Conservation (phyloP, 305 asterid genomes). For the Plantago rigida region DNA sequence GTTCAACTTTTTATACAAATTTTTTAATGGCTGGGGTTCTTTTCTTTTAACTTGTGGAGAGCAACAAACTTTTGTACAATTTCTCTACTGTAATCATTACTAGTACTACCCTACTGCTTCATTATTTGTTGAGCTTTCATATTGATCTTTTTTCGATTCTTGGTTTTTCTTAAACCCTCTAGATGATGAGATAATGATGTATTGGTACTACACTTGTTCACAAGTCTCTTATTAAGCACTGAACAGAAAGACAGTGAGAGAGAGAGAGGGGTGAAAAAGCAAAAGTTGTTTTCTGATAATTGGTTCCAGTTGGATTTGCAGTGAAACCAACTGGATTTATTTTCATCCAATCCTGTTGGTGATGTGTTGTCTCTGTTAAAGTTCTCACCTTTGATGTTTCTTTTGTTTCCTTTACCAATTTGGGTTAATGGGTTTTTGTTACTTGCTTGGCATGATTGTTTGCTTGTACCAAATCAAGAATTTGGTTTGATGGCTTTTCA, state of each 20-base stretch:
- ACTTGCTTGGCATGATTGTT: conserved; percentile 37
- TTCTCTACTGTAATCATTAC: conserved; percentile 13
- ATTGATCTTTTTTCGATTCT: conserved; percentile 16
- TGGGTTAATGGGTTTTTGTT: conserved; percentile 21
- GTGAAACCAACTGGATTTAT: conserved; percentile 27
- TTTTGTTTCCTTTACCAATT: conserved; percentile 31
- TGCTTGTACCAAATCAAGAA: conserved; percentile 28
- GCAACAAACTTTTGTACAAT: neutral
- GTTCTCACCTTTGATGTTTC: conserved; percentile 32
- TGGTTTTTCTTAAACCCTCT: conserved; percentile 19
- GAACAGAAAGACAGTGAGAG: conserved; percentile 20
- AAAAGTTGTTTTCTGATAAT: conserved; percentile 33
- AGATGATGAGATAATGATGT: conserved; percentile 75
- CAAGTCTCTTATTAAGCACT: conserved; percentile 8
- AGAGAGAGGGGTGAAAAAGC: conserved; percentile 25
- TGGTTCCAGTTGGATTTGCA: conserved; percentile 58
- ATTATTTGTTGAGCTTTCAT: conserved; percentile 13
- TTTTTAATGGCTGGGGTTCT: conserved; percentile 11
- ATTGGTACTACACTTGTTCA: conserved; percentile 31
- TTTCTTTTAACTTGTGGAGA: neutral
- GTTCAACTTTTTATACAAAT: neutral
- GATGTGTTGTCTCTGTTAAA: conserved; percentile 30
- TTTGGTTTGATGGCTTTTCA: conserved; percentile 28
- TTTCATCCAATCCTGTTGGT: conserved; percentile 23
- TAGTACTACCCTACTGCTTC: neutral